These are phyloP conservation scores for Hypoxylon sp. DNA, from an alignment of 2,329 filamentous ascomycete genomes.

Conservation along the genomic window DNA sequence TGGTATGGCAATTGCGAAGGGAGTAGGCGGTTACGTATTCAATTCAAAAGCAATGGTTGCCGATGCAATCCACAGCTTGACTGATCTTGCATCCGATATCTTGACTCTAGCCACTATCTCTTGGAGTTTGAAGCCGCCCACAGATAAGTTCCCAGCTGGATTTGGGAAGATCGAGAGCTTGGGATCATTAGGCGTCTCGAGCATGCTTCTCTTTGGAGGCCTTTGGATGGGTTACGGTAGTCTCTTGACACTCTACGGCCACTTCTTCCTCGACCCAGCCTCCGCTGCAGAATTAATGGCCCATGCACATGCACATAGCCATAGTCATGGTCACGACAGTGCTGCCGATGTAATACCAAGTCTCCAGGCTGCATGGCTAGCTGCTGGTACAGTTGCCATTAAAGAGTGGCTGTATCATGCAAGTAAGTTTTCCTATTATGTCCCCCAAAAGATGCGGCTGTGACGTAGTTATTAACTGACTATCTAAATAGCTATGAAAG, in stretches of 20 bases:
- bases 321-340: constrained; percentile 73
- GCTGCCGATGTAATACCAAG: constrained; percentile 78
- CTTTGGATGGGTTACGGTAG: constrained; percentile 92
- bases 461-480: constrained; percentile 48
- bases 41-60: constrained; percentile 94
- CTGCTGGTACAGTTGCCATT: constrained; percentile 87
- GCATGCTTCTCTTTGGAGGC: constrained; percentile 89
- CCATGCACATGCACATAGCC: constrained; percentile 63
- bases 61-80: constrained; percentile 95
- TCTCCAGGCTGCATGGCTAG: constrained; percentile 95
- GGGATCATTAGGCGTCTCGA: constrained; percentile 92
- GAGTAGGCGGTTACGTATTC: constrained; percentile 91
- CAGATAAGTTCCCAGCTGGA: constrained; percentile 85
- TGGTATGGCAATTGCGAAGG: constrained; percentile 94
- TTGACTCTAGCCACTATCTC: constrained; percentile 95
- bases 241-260: constrained; percentile 76
- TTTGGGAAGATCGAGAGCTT: constrained; percentile 99
- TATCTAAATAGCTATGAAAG: constrained; percentile 82
- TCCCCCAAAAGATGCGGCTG: not conserved
- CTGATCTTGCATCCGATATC: constrained; percentile 94
- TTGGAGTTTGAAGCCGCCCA: constrained; percentile 89
- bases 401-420: constrained; percentile 98
- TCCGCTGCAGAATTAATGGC: constrained; percentile 67
- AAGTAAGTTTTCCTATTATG: constrained; percentile 74
- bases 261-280: constrained; percentile 77